Evolutionary conservation across 345 rosid species (phyloP), one percentile per base, ranked within the genome.

Genomic region (Bruguiera gymnorhiza): DNA sequence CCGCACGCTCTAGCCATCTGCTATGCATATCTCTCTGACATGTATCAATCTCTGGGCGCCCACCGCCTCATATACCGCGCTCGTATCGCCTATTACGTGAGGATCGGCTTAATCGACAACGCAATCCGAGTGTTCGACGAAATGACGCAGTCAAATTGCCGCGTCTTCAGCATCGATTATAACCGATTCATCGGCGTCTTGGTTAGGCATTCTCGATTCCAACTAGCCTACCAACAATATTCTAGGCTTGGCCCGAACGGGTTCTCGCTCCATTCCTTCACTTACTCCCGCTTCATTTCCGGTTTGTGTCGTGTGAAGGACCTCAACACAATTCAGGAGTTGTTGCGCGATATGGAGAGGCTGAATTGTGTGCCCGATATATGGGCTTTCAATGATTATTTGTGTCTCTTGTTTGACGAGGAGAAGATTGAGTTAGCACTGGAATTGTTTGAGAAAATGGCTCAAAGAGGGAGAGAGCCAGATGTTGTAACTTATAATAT

Each of bases 221-320:
- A 92, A 73, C 78, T 86, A 31, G 99, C 94, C 39, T 87, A 86
- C 60, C 83, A 77, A 46, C 74, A 84, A 67, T 90, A 92, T 77
- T 48, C 71, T 67, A 73, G 85, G 69, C 83, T 95, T 93, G 72
- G 70, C 60, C 82, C 86, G 6, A 83, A 79, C 62, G 98, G 97
- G 13, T 88, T 90, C 75, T 88, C 96, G n/a, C 82, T 92, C 21
- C 81, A 85, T 67, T 77, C 92, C 19, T 88, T 90, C 80, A 95
- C 99, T 70, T 88, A 90, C 86, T 92, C 98, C 62, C 87, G 99
- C 56, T 88, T 92, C 83, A 92, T 95, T 75, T 91, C 97, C 56
- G 85, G 90, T 73, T 85, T 95, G 71, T 95, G 97, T 73, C 43
- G 81, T 67, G 82, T 81, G 60, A 85, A 80, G 71, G 81, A 86